Percentiles rank a stretch among this genome's conserved stretches.
Evolutionary conservation across 2,329 filamentous ascomycete species (phyloP).

Genomic region (Rosellinia necatrix): DNA sequence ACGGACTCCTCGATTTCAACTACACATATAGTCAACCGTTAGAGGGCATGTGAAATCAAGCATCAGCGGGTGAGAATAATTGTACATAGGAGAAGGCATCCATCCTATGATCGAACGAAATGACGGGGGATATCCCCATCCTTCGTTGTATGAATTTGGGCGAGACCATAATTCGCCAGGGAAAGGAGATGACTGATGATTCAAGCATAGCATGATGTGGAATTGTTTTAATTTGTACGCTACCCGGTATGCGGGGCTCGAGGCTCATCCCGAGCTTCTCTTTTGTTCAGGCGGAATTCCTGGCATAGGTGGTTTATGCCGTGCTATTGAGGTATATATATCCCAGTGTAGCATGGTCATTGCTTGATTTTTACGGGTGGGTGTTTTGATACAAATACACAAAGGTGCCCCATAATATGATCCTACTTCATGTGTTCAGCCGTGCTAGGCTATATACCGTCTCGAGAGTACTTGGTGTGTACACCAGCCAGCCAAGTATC

Average conservation of each 20-base stretch:
- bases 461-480: too few relatives aligned
- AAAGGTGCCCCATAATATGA: conserved; percentile 18
- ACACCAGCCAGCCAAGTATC: neutral
- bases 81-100: conserved; percentile 1
- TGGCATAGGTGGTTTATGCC: conserved; percentile 18
- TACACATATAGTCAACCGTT: conserved; percentile 62
- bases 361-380: conserved; percentile 3
- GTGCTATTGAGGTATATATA: conserved; percentile 20
- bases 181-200: conserved; percentile 25
- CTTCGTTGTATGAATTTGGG: conserved; percentile 22
- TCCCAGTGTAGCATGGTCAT: conserved; percentile 20
- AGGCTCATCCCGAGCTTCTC: neutral
- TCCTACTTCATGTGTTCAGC: neutral
- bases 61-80: neutral
- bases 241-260: conserved; percentile 22
- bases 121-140: conserved; percentile 8
- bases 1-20: conserved; percentile 81
- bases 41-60: conserved; percentile 52
- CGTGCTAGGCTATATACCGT: too few relatives aligned
- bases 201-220: conserved; percentile 25
- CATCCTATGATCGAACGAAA: neutral
- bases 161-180: conserved; percentile 26
- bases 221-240: conserved; percentile 33
- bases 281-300: neutral
- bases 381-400: conserved; percentile 13